These are phyloP conservation scores for Cutaneotrichosporon sp. DNA, from an alignment of 1,284 basidiomycete genomes.

Conservation along the genomic window DNA sequence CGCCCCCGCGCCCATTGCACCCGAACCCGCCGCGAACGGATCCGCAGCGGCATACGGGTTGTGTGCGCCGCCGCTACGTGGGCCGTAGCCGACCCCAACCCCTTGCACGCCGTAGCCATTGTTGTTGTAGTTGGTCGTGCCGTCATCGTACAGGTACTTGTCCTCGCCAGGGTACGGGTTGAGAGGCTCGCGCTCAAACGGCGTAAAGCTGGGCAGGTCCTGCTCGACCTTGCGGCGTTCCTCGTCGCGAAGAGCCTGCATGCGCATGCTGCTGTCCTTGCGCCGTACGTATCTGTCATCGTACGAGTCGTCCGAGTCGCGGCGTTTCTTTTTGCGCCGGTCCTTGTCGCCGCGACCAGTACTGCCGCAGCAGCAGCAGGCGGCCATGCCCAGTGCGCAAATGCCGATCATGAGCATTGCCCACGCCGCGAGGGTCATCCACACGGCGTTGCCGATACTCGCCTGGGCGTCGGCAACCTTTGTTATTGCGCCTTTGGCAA, in stretches of 20 bases:
- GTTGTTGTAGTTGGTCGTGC: background rate
- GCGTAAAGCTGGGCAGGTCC: slow-evolving; percentile 37
- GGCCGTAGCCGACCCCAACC: slow-evolving; percentile 35
- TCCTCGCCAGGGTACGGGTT: slow-evolving; percentile 28
- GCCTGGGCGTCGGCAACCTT: slow-evolving; percentile 62
- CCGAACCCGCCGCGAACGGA: slow-evolving; percentile 3
- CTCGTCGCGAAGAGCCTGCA: slow-evolving; percentile 40
- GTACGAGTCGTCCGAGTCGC: slow-evolving; percentile 29
- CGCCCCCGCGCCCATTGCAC: background rate
- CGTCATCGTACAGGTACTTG: slow-evolving; percentile 38
- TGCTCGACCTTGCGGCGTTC: slow-evolving; percentile 32
- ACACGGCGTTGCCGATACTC: slow-evolving; percentile 68
- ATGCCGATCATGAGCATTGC: slow-evolving; percentile 74
- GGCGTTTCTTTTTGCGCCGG: slow-evolving; percentile 26
- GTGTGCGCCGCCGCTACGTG: slow-evolving; percentile 3
- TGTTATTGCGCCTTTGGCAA: slow-evolving; percentile 72
- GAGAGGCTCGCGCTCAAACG: slow-evolving; percentile 32
- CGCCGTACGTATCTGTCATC: too few species aligned
- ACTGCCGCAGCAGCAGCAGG: slow-evolving; percentile 77
- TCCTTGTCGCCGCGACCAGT: slow-evolving; percentile 41
- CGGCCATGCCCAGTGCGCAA: slow-evolving; percentile 72
- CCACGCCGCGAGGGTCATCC: slow-evolving; percentile 81
- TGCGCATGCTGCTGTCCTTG: slow-evolving; percentile 24
- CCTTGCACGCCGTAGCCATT: slow-evolving; percentile 25
- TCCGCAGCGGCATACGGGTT: slow-evolving; percentile 17